Conservation (phyloP, 2,329 filamentous ascomycete species). For the Clarireedia hainanense region DNA sequence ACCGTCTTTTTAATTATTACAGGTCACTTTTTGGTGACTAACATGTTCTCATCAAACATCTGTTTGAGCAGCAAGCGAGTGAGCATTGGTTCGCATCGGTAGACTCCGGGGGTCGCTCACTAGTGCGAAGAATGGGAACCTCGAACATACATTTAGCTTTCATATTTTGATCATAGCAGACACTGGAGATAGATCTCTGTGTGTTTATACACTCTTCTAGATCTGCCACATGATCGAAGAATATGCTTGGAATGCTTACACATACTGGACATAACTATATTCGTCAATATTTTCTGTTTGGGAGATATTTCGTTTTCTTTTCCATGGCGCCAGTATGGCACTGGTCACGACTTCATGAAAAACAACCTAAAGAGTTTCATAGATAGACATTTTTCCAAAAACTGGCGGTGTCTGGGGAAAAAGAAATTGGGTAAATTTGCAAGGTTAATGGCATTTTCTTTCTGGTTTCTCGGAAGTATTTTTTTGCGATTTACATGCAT, state of each 20-base stretch:
- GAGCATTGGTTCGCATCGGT: not conserved
- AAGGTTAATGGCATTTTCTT: slow-evolving; percentile 5
- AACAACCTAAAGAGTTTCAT: slow-evolving; percentile 4
- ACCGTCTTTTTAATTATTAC: not conserved
- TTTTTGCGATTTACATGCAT: not conserved
- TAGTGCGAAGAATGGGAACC: not conserved
- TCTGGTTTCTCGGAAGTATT: not conserved
- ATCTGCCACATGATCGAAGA: slow-evolving; percentile 9
- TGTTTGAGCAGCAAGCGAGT: not conserved
- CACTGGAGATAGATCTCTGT: slow-evolving; percentile 2
- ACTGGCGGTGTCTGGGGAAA: slow-evolving; percentile 13
- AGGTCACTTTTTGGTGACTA: slow-evolving; percentile 1
- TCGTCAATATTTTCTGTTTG: slow-evolving; percentile 4
- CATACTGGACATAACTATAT: slow-evolving; percentile 9
- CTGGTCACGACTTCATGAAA: slow-evolving; percentile 10
- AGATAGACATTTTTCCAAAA: slow-evolving; percentile 9
- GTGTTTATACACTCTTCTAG: slow-evolving; percentile 1
- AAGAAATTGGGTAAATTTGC: slow-evolving; percentile 12
- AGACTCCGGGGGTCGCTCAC: not conserved
- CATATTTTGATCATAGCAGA: slow-evolving; percentile 7
- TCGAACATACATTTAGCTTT: not conserved
- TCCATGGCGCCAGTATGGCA: not conserved
- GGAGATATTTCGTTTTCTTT: not conserved
- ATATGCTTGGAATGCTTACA: slow-evolving; percentile 1
- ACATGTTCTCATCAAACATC: not conserved